Evolutionary conservation across 352 stramenopile genomes (phyloP).

Genomic region (Salisapilia sapeloensis): DNA sequence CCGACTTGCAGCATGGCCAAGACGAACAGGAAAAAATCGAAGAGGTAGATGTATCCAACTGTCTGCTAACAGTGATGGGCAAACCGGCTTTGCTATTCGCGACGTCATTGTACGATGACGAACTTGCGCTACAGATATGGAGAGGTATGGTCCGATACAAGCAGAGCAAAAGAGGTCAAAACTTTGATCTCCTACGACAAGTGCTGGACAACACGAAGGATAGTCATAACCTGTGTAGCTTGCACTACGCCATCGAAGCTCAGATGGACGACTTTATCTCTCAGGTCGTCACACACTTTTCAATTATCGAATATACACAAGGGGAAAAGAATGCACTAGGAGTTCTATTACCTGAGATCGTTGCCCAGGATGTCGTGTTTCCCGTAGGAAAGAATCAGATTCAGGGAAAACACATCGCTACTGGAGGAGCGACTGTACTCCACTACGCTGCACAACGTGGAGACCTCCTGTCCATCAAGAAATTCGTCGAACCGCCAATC

Average conservation of each 20-base stretch:
- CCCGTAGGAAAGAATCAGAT: slow-evolving; percentile 36
- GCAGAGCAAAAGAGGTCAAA: slow-evolving; percentile 5
- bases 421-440: slow-evolving; percentile 46
- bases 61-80: slow-evolving; percentile 46
- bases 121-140: slow-evolving; percentile 49
- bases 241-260: slow-evolving; percentile 65
- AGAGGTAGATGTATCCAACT: slow-evolving; percentile 5
- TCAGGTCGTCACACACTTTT: slow-evolving; percentile 5
- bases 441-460: slow-evolving; percentile 50
- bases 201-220: slow-evolving; percentile 54
- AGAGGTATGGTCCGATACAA: slow-evolving; percentile 29
- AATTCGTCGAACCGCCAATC: slow-evolving; percentile 22
- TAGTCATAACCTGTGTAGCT: slow-evolving; percentile 38
- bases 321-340: too few species aligned
- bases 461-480: slow-evolving; percentile 24
- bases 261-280: slow-evolving; percentile 43
- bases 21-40: neutral
- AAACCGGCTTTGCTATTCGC: slow-evolving; percentile 67
- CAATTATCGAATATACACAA: neutral
- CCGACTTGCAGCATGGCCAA: slow-evolving; percentile 11
- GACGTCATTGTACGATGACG: slow-evolving; percentile 74
- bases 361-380: slow-evolving; percentile 51
- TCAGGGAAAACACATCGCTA: slow-evolving; percentile 51
- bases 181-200: slow-evolving; percentile 34
- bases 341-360: too few species aligned